Evolutionary conservation across 2,329 filamentous ascomycete species (phyloP).

Genomic region (Penicillium janthinellum): DNA sequence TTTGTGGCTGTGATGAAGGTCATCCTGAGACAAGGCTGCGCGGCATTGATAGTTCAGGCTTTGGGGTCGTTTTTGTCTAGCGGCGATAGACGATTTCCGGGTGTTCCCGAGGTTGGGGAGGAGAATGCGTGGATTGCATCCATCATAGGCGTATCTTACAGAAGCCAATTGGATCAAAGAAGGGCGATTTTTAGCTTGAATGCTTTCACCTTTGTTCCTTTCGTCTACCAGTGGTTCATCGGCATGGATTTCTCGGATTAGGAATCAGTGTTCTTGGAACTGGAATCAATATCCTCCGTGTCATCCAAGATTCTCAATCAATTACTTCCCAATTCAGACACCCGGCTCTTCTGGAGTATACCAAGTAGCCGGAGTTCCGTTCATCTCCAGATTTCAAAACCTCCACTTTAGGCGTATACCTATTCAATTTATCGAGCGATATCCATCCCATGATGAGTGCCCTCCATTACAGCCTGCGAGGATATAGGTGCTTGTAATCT

Average conservation of each 20-base stretch:
- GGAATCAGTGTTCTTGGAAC: background rate
- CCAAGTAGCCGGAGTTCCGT: no score
- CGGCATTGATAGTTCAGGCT: background rate
- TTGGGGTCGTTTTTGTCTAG: background rate
- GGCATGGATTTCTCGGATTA: no score
- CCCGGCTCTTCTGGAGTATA: background rate
- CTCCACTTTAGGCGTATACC: no score
- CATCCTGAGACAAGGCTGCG: background rate
- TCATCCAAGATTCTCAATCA: background rate
- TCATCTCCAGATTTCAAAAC: no score
- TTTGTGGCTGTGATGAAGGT: background rate
- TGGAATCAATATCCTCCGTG: no score
- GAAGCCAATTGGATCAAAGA: background rate
- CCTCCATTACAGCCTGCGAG: no score
- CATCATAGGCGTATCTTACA: background rate
- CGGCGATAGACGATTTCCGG: background rate
- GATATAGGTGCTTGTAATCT: no score
- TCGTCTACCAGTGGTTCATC: background rate
- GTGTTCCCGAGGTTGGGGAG: background rate
- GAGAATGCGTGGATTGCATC: background rate
- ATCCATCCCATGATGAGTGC: no score
- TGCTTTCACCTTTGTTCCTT: background rate
- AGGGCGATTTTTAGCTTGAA: background rate
- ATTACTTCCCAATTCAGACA: background rate
- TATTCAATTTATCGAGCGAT: no score